phyloP scores from a whole-genome alignment of 169 alveolate genomes.

The Eimeria praecox region DNA sequence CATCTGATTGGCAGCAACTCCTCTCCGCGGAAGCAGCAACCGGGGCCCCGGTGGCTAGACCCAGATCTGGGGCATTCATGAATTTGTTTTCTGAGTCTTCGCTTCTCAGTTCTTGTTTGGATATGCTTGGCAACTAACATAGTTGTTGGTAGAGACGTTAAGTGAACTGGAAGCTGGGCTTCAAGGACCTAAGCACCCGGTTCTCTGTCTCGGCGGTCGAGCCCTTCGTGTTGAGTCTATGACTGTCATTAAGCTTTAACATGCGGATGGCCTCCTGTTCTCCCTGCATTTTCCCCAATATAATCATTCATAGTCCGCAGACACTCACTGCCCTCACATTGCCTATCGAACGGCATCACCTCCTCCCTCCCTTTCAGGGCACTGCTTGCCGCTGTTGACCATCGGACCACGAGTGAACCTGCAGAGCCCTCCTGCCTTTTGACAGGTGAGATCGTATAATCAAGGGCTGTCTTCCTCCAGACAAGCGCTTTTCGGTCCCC shows the following conservation, averaged over 20 bases:
- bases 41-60: constrained; percentile 74
- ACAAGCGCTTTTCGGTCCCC: not conserved
- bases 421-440: not conserved
- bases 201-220: constrained; percentile 55
- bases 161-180: constrained; percentile 25
- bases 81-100: constrained; percentile 16
- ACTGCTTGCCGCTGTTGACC: constrained; percentile 22
- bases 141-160: constrained; percentile 2
- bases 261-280: not conserved
- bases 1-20: not conserved
- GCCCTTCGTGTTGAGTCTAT: constrained; percentile 47
- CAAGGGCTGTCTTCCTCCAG: not conserved
- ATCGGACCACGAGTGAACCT: constrained; percentile 35
- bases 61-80: not conserved
- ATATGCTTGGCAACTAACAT: not conserved
- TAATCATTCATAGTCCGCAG: not conserved
- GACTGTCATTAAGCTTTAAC: not conserved
- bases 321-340: not conserved
- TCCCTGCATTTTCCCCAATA: not conserved
- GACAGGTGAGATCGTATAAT: not conserved
- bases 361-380: not conserved
- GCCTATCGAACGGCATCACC: not conserved
- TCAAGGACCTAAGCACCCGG: constrained; percentile 2
- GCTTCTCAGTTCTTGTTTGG: not conserved
- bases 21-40: constrained; percentile 54